Base-by-base conservation (phyloP, 352 stramenopile genomes). In the Pythium angustatum region DNA sequence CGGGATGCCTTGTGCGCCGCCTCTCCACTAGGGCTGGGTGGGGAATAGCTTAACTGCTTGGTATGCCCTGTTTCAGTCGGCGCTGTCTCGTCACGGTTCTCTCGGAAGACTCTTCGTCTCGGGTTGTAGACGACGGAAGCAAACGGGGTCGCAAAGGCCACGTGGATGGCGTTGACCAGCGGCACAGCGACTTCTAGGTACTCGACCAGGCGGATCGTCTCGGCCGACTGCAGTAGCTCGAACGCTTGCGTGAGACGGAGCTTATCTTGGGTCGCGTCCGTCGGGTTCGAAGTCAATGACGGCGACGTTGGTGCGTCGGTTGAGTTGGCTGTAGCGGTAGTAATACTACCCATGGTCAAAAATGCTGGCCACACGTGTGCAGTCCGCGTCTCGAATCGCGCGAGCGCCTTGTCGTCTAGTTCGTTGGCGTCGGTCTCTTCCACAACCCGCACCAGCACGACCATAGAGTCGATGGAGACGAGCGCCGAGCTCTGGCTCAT, bases 181-280 rank as follows among this genome's bases (percentile, higher is more conserved):
- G 63, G 63, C 15, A 65, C 40, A 2, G 38, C 43, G 17, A 65
- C 55, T 36, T 70, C 63, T 5, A 70, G 21, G 34, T 65, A 70
- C 63, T 70, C 63, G 55, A 70, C 56, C 19, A 70, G 40, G 6
- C 64, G 49, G 27, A 70, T 62, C 22, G 55, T 49, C 31, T 70
- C 63, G 30, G 55, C 55, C 15, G 50, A 40, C 9, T 65, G 54
- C 3, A 61, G 31, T 7, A 56, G 12, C 44, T 50, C 44, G 44
- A 50, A 22, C 44, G 44, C 22, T 27, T 31, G 40, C 11, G 22
- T 7, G 44, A 50, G 45, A 53, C 5, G 15, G 31, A 40, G 40
- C 34, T 58, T 58, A 14, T 47, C 51, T 7, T 15, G 44, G 7
- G 19, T 22, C 21, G 3, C 10, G 22, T 31, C 44, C 2, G 15